Evolutionary conservation across 345 rosid species (phyloP).

Genomic region (Leavenworthia alabamica): DNA sequence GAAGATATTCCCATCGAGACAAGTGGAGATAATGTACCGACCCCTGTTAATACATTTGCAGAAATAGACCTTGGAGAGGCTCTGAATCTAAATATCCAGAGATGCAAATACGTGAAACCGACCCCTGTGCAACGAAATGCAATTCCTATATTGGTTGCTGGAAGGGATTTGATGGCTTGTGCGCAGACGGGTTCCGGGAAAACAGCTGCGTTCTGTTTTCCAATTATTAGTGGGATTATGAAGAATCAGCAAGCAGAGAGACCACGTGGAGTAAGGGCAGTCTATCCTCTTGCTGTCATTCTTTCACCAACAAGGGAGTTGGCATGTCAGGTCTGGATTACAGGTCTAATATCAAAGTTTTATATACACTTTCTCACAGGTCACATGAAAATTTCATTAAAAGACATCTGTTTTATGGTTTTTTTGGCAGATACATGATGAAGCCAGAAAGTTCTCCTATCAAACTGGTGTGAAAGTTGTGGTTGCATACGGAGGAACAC

Average conservation of each 20-base stretch:
- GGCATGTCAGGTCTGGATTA: conserved; percentile 67
- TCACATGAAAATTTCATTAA: not conserved
- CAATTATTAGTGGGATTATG: conserved; percentile 93
- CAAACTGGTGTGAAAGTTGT: conserved; percentile 98
- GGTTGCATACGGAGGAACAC: conserved; percentile 99
- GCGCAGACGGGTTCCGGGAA: conserved; percentile 99
- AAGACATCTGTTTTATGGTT: not conserved
- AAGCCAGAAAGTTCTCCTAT: conserved; percentile 91
- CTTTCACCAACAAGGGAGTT: conserved; percentile 98
- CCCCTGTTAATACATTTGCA: conserved; percentile 84
- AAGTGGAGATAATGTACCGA: conserved; percentile 88
- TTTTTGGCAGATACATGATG: conserved; percentile 86
- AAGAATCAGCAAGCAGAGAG: conserved; percentile 54
- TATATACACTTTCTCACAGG: conserved; percentile 1
- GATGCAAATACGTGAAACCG: conserved; percentile 97
- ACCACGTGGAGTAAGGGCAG: conserved; percentile 83
- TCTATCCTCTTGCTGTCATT: conserved; percentile 87
- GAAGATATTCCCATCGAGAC: conserved; percentile 98
- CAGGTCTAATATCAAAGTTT: not conserved
- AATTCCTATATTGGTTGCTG: conserved; percentile 73
- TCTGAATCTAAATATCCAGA: conserved; percentile 65
- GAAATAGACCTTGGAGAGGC: conserved; percentile 96
- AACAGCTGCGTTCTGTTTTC: conserved; percentile 98
- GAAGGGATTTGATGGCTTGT: conserved; percentile 98
- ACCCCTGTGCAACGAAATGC: conserved; percentile 96